A percentile compares a stretch with the other conserved stretches of the same genome.
phyloP scores from a whole-genome alignment of 352 stramenopile genomes.

The Pythium vanterpoolii region DNA sequence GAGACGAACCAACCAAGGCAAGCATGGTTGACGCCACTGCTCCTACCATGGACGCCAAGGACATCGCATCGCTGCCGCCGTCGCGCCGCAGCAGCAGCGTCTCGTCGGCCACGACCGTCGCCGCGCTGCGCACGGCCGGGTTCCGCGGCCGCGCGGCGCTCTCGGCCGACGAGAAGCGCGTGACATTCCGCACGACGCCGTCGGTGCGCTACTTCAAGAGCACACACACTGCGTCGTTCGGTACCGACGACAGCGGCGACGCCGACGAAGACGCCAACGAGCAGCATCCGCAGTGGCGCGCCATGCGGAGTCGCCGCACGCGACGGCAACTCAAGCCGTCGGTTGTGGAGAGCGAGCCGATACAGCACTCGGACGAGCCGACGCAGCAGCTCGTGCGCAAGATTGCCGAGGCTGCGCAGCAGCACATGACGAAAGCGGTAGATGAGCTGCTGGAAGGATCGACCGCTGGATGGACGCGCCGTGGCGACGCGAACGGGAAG shows the following conservation, averaged over 20 bases:
- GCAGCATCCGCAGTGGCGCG: constrained; percentile 7
- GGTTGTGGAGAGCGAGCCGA: background rate
- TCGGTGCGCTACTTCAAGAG: constrained; percentile 21
- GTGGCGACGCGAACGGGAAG: background rate
- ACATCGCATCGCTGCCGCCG: background rate
- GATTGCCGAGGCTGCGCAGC: constrained; percentile 10
- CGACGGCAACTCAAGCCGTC: background rate
- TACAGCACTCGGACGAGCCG: background rate
- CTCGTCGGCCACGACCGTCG: background rate
- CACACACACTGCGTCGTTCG: constrained; percentile 18
- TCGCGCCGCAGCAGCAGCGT: constrained; percentile 8
- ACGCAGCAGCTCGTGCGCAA: constrained; percentile 4
- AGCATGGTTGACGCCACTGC: background rate
- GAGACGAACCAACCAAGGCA: background rate
- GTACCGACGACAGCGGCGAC: background rate
- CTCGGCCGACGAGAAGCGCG: constrained; percentile 17
- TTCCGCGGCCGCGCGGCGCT: constrained; percentile 1
- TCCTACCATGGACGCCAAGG: background rate
- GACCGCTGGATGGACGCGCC: background rate
- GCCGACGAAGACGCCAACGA: background rate
- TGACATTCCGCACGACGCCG: constrained; percentile 20
- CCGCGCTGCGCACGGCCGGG: background rate
- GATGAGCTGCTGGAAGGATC: background rate
- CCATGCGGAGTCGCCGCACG: constrained; percentile 8
- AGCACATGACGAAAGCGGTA: background rate